Evolutionary conservation across 345 rosid species (phyloP), one percentile per base, ranked within the genome.

Genomic region (Diplotaxis tenuifolia): DNA sequence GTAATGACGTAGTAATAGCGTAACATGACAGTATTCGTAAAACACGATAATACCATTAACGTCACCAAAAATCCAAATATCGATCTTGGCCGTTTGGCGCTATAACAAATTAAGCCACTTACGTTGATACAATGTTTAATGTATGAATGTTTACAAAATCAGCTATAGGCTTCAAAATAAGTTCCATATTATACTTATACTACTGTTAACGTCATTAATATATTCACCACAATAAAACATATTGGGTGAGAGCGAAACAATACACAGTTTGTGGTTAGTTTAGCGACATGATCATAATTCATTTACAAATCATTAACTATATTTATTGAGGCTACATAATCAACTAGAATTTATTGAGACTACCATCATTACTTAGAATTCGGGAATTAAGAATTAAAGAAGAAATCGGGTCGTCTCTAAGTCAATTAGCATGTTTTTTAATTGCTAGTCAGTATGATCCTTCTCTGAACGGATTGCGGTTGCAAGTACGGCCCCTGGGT

Each of bases 381-480:
- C 28, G 10, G 4, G 20, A 28, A 16, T 19, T 70, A 12, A 36
- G 62, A 54, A 16, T 10, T 38, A 56, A 22, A 32, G 62, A 71
- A 71, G 61, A 19, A 9, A 20, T 21, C 59, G 34, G 36, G 75
- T 31, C 45, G 53, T 25, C 68, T 34, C 38, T 62, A 34, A 50
- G 21, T 53, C 40, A 4, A 1, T 53, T 10, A 36, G 45, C 14
- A 64, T 64, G 64, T 38, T 71, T 38, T 36, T 50, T 62, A 23
- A 62, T 32, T 72, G 61, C 53, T 62, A 62, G 75, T 62, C 75
- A 72, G 50, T 34, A 52, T 62, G 54, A 36, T 62, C 42, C 9
- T 63, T 19, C 29, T 32, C 60, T 50, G 42, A n/a, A n/a, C n/a
- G n/a, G n/a, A n/a, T n/a, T n/a, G n/a, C n/a, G n/a, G n/a, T n/a